Evolutionary conservation across 2,329 filamentous ascomycete species (phyloP), one percentile per base, ranked within the genome.

Genomic region (Dothideomycetidae sp.): DNA sequence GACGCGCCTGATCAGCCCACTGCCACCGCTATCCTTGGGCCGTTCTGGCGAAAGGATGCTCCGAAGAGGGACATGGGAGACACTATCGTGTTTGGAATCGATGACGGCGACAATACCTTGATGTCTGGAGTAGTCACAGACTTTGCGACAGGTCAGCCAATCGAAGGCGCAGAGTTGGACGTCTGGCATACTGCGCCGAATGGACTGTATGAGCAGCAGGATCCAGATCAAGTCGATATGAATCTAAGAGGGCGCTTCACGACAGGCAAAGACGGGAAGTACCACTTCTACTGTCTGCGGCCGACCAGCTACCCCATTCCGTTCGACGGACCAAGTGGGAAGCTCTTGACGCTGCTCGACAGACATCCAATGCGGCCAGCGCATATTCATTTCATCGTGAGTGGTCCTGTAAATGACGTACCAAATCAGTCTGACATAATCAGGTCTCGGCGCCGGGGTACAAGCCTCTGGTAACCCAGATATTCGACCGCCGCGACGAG

Each of bases 151-250:
- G 73, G 75, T 37, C 61, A 72, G 55, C 77, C 78, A 0, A 63
- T 88, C 31, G 64, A 68, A 12, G 66, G 67, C 42, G 79, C 79
- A 2, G 66, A 72, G 14, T 67, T 90, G 23, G 81, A 88, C 51
- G 68, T 86, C 36, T 90, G 82, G 81, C 76, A 86, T 52, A 79
- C 80, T 0, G 79, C 73, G 0, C 79, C 81, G 19, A 86, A 88
- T 50, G 70, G 70, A 10, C 42, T 62, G 39, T 66, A 66, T 41
- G 79, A 84, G 60, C 78, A 84, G 57, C 80, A 85, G 57, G 80
- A 85, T 46, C 61, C 68, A 0, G 34, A 44, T 28, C 79, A 85
- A 59, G 64, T 69, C 5, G 79, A 85, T 40, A 74, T 75, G 58
- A 86, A 86, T 53, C 65, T 86, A 14, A 70, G 81, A 3, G 81